A percentile compares a stretch with the other conserved stretches of the same genome.
Evolutionary conservation across 306 rosid species (phyloP).

Genomic region (Sesbania bispinosa): DNA sequence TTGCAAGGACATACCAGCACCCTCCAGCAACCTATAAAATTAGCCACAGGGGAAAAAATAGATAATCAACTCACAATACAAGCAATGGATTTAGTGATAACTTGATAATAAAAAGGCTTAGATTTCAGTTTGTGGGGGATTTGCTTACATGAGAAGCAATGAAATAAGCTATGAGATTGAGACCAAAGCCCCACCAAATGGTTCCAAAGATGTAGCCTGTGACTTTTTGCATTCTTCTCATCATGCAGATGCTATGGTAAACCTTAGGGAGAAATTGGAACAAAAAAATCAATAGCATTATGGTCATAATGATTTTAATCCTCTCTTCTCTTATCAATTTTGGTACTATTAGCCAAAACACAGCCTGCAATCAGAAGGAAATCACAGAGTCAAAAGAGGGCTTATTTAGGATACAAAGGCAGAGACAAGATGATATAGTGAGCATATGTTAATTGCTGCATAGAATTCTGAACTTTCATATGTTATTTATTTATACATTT

Average conservation of each 20-base stretch:
- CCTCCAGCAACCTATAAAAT: constrained; percentile 92
- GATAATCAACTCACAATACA: background rate
- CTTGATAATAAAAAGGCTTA: background rate
- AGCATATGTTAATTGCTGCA: background rate
- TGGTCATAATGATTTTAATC: constrained; percentile 89
- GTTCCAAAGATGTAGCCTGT: constrained; percentile 98
- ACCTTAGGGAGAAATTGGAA: constrained; percentile 97
- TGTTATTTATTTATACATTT: too few relatives aligned
- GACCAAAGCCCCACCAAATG: constrained; percentile 99
- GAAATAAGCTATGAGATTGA: constrained; percentile 95
- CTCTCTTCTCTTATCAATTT: constrained; percentile 81
- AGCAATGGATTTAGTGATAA: background rate
- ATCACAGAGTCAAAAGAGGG: background rate
- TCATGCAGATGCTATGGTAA: constrained; percentile 84
- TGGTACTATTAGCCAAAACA: constrained; percentile 88
- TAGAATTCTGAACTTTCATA: too few relatives aligned
- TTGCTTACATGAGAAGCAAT: constrained; percentile 92
- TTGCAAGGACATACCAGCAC: constrained; percentile 98
- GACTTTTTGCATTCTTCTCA: constrained; percentile 97
- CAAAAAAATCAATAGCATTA: constrained; percentile 69
- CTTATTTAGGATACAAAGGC: background rate
- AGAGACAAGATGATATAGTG: background rate
- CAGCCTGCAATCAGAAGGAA: constrained; percentile 57
- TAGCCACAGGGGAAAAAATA: background rate
- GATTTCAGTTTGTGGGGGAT: background rate